Percentiles rank a stretch among this genome's conserved stretches.
Conservation (phyloP, 2,329 filamentous ascomycete genomes). For the Colletotrichum endophyticum region DNA sequence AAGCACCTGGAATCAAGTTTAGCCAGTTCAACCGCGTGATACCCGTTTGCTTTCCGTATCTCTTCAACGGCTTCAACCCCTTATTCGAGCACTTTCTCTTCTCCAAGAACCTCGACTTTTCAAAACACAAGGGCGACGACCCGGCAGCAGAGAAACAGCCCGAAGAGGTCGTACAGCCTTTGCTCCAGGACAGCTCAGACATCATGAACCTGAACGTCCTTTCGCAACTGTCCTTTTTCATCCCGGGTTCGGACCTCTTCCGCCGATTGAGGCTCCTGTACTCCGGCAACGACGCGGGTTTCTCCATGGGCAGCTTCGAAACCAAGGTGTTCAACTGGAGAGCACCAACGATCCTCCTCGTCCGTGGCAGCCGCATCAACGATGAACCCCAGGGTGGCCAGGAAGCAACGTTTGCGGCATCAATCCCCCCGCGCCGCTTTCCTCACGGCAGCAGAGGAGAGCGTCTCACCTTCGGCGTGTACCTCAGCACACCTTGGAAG, state of each 20-base stretch:
- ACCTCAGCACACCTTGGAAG: conserved; percentile 72
- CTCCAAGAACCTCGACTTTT: conserved; percentile 72
- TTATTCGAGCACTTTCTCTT: conserved; percentile 80
- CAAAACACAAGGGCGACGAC: conserved; percentile 49
- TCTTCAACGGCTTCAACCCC: conserved; percentile 71
- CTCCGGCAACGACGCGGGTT: conserved; percentile 72
- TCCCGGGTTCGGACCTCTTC: conserved; percentile 69
- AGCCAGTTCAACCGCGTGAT: conserved; percentile 65
- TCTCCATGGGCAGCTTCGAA: conserved; percentile 79
- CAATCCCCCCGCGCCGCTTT: conserved; percentile 67
- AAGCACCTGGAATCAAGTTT: conserved; percentile 66
- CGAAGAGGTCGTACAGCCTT: conserved; percentile 45
- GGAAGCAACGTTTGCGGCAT: conserved; percentile 62
- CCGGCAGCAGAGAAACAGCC: conserved; percentile 12
- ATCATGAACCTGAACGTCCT: conserved; percentile 70
- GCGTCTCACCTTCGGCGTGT: conserved; percentile 69
- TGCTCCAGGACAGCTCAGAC: conserved; percentile 57
- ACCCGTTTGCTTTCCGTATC: conserved; percentile 64
- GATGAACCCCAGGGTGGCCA: conserved; percentile 53
- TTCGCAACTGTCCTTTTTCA: conserved; percentile 76
- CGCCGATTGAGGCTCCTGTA: conserved; percentile 70
- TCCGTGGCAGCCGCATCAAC: conserved; percentile 65
- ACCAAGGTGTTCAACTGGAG: conserved; percentile 79
- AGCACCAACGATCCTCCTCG: conserved; percentile 74
- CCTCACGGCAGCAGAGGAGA: conserved; percentile 54